Evolutionary conservation across 768 basidiomycete species (phyloP).

Genomic region (Phlegmacium glaucopus): DNA sequence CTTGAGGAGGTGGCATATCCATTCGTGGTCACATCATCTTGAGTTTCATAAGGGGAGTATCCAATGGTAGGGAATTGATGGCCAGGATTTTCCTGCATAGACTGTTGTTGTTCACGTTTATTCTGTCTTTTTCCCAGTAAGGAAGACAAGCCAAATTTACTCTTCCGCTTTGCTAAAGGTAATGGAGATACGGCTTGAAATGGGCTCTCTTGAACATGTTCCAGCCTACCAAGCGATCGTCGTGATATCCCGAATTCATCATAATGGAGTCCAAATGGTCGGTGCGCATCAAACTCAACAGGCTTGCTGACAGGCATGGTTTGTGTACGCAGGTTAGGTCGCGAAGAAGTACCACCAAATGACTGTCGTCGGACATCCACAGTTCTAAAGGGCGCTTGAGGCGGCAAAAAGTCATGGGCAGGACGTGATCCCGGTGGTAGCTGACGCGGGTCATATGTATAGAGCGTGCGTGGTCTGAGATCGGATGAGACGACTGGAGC

Average conservation of each 20-base stretch:
- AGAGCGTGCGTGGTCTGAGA: constrained; percentile 61
- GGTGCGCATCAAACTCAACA: constrained; percentile 33
- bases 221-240: constrained; percentile 48
- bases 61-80: constrained; percentile 50
- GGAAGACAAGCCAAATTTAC: constrained; percentile 66
- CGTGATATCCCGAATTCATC: constrained; percentile 74
- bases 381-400: constrained; percentile 60
- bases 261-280: constrained; percentile 44
- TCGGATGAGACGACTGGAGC: constrained; percentile 41
- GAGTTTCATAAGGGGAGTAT: constrained; percentile 41
- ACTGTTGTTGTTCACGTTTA: constrained; percentile 31
- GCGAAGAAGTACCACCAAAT: constrained; percentile 63
- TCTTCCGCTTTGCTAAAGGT: constrained; percentile 59
- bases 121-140: constrained; percentile 57
- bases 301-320: constrained; percentile 41
- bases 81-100: constrained; percentile 29
- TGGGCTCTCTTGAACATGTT: constrained; percentile 30
- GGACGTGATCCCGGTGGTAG: constrained; percentile 41
- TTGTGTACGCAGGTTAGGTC: constrained; percentile 49
- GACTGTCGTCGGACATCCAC: constrained; percentile 68
- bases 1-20: constrained; percentile 51
- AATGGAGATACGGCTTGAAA: constrained; percentile 24
- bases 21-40: constrained; percentile 44
- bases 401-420: constrained; percentile 52
- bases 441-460: constrained; percentile 55